Base-by-base conservation (phyloP, 2,329 filamentous ascomycete species). In the Trichoderma sp. region DNA sequence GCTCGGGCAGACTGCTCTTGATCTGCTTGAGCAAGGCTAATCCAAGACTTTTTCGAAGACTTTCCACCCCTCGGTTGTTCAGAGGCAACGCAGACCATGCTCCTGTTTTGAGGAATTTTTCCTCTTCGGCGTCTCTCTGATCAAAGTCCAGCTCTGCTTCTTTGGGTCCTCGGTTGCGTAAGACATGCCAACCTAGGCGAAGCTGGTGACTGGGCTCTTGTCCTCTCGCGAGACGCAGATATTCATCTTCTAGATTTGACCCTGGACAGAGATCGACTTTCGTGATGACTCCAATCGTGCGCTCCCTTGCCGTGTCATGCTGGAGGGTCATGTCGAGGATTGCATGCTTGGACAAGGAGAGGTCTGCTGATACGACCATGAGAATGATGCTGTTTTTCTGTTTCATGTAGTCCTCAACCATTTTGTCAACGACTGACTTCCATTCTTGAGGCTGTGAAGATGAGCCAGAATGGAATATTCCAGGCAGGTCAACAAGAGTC, bases 401-500 rank as follows among this genome's bases (percentile, higher is more conserved):
- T 23, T 79, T 77, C 82, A 92, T 89, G 76, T 92, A 92, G 0
- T 78, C 77, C 2, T 83, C 75, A 1, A 89, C 85, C 12, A 90
- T 79, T 0, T 83, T 76, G 6, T 79, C 73, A 6, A 90, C 84
- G 0, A 84, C 73, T 3, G 82, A 77, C 1, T 84, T 82, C 61
- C 86, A 85, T 4, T 78, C 76, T 3, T 78, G 78, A 2, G 82
- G 82, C 74, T 88, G 84, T 1, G 83, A 77, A 47, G 83, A 83
- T n/a, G 81, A 85, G n/a, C 83, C 79, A 0, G 82, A 80, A 20
- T 85, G 82, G 66, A 89, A 86, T 11, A 90, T 79, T 1, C 88
- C 88, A 0, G 88, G 88, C 3, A 90, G 80, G 76, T 90, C 88
- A 3, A 90, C 87, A 43, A 90, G 82, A 0, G 88, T 90, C 36